phyloP scores from a whole-genome alignment of 2,329 filamentous ascomycete species.

The Aureobasidium sp. region DNA sequence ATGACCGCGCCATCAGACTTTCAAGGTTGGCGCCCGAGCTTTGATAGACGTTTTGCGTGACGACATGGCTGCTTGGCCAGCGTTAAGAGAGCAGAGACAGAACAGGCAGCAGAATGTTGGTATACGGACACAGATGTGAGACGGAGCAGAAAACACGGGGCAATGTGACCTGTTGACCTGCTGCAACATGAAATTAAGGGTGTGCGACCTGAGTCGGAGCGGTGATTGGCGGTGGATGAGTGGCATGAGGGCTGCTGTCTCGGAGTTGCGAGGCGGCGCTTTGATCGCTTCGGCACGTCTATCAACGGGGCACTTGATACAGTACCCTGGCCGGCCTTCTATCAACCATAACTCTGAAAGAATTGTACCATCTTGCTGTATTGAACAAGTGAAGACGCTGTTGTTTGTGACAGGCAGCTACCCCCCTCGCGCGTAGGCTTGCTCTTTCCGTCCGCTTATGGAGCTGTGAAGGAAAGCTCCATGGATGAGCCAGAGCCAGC shows the following conservation, averaged over 20 bases:
- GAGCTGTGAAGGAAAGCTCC: slow-evolving; percentile 4
- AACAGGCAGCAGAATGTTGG: background rate
- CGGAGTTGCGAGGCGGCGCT: background rate
- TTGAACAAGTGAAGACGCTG: background rate
- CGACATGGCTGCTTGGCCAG: background rate
- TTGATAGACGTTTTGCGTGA: background rate
- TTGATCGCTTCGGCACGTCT: background rate
- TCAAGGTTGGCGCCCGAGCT: slow-evolving; percentile 11
- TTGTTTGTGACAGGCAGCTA: background rate
- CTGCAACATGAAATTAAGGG: background rate
- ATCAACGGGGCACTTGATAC: background rate
- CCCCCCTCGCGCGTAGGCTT: background rate
- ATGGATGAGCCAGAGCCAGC: slow-evolving; percentile 12
- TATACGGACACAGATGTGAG: background rate
- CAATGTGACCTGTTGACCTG: background rate
- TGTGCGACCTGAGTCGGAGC: background rate
- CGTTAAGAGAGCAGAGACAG: background rate
- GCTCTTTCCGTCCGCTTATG: slow-evolving; percentile 11
- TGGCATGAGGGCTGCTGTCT: background rate
- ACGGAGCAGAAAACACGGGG: too few relatives aligned
- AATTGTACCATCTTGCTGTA: background rate
- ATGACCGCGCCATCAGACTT: slow-evolving; percentile 10
- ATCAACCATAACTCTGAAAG: background rate
- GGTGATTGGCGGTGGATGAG: background rate
- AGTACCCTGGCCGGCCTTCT: background rate